These are phyloP conservation scores for Boletus reticuloceps DNA, from an alignment of 768 basidiomycete genomes.

Conservation along the genomic window DNA sequence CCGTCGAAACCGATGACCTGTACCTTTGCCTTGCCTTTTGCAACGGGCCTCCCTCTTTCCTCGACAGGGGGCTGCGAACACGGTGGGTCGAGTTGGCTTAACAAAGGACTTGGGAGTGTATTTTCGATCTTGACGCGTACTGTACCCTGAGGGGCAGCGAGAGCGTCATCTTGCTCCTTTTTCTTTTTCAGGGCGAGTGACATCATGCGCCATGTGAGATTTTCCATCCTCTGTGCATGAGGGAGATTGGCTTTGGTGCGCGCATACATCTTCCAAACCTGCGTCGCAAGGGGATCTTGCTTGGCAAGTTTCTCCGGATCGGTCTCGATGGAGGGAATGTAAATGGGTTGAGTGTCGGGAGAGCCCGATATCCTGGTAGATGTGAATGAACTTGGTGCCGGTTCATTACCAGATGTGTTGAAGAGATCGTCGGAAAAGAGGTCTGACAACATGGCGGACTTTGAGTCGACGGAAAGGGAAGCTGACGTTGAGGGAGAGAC, in stretches of 20 bases:
- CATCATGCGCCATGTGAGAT: conserved; percentile 99
- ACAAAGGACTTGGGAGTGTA: background rate
- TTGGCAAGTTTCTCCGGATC: conserved; percentile 69
- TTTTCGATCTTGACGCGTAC: conserved; percentile 25
- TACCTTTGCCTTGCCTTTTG: conserved; percentile 78
- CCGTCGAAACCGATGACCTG: conserved; percentile 83
- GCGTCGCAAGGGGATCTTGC: conserved; percentile 90
- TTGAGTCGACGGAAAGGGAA: conserved; percentile 49
- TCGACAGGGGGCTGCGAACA: conserved; percentile 27
- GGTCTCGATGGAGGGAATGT: conserved; percentile 40
- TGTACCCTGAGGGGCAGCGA: background rate
- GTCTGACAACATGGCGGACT: conserved; percentile 64
- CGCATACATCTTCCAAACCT: conserved; percentile 97
- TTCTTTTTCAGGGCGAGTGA: conserved; percentile 89
- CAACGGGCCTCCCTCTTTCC: conserved; percentile 69
- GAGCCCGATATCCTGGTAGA: conserved; percentile 69
- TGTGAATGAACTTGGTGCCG: conserved; percentile 51
- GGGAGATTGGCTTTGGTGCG: conserved; percentile 86
- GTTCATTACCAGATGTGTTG: conserved; percentile 23
- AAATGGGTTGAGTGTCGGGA: conserved; percentile 54
- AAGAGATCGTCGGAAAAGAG: conserved; percentile 74
- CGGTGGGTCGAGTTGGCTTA: conserved; percentile 1
- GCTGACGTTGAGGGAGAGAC: conserved; percentile 42
- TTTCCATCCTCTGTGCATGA: conserved; percentile 96
- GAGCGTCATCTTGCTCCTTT: conserved; percentile 61